Base-by-base conservation (phyloP, 371 early-diverging fungal genomes). In the Apophysomyces sp. region DNA sequence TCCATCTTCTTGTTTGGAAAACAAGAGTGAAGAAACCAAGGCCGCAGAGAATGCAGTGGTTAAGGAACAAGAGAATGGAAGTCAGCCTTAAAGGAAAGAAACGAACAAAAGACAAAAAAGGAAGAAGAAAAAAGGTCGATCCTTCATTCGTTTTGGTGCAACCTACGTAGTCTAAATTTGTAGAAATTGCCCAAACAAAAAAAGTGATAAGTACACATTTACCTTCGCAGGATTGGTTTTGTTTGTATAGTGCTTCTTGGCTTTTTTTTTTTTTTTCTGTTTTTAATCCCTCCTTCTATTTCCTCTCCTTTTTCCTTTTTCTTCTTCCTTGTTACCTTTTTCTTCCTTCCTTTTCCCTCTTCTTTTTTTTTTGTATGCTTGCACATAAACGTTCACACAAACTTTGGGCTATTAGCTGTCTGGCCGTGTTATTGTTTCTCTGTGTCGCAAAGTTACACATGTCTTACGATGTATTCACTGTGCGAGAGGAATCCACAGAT, bases 301-400 rank as follows among this genome's bases (percentile, higher is more conserved):
- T 61, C 41, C 29, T 55, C 55, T 55, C 49, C 36, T 51, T 49
- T 34, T 37, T 6, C 31, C 9, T 52, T 27, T 51, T 52, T 59
- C 51, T 59, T 52, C 51, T 32, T 51, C 41, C 29, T 26, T 49
- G 16, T 41, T 61, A 30, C 29, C 28, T 30, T 51, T 31, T 29
- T 41, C 40, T 61, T 31, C 41, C 40, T 55, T 18, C 12, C n/a
- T 40, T 57, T 57, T 15, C 37, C 28, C 9, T 36, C 12, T n/a
- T n/a, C 34, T 34, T 34, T 34, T 13, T 34, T 1, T 34, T 34
- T 34, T 49, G 1, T 40, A 24, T 36, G 26, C 36, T 39, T 15
- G 21, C 41, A 41, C 26, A 44, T 49, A 57, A 40, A 57, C 41
- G 41, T 28, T 41, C 30, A 57, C 26, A 34, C 26, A 51, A 40